Percentiles rank a stretch among this genome's conserved stretches.
These are phyloP conservation scores for Plasmodium coatneyi DNA, from an alignment of 169 alveolate species.

Conservation along the genomic window DNA sequence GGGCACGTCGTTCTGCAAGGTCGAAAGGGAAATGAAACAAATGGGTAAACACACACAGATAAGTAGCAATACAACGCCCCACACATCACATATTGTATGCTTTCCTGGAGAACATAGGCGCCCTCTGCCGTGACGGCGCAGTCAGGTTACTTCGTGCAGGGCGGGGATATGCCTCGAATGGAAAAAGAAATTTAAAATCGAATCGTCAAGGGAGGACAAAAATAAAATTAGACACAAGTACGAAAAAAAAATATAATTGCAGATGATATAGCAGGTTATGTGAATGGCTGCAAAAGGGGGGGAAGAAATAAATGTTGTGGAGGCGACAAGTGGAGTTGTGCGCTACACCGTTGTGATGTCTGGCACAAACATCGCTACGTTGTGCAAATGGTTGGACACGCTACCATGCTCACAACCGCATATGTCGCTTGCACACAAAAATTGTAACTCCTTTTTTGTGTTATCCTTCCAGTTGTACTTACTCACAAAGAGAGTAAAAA, in stretches of 20 bases:
- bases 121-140: not conserved
- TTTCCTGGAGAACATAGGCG: no score
- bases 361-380: not conserved
- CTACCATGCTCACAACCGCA: not conserved
- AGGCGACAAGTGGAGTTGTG: not conserved
- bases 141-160: slow-evolving; percentile 28
- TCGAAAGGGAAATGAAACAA: not conserved
- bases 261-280: slow-evolving; percentile 52
- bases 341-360: not conserved
- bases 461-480: slow-evolving; percentile 1
- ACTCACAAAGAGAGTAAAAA: slow-evolving; percentile 55
- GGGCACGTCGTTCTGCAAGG: slow-evolving; percentile 14
- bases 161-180: slow-evolving; percentile 13
- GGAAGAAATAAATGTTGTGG: not conserved
- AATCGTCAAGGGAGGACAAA: slow-evolving; percentile 69
- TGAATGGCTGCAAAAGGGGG: slow-evolving; percentile 41
- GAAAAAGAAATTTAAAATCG: slow-evolving; percentile 17
- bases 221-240: slow-evolving; percentile 56
- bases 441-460: not conserved
- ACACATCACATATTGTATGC: not conserved
- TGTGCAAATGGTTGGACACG: not conserved
- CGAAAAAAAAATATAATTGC: slow-evolving; percentile 63
- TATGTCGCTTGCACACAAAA: not conserved
- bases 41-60: not conserved
- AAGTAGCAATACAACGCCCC: not conserved